Conservation (phyloP, 2,329 filamentous ascomycete genomes). For the Cytospora mali region DNA sequence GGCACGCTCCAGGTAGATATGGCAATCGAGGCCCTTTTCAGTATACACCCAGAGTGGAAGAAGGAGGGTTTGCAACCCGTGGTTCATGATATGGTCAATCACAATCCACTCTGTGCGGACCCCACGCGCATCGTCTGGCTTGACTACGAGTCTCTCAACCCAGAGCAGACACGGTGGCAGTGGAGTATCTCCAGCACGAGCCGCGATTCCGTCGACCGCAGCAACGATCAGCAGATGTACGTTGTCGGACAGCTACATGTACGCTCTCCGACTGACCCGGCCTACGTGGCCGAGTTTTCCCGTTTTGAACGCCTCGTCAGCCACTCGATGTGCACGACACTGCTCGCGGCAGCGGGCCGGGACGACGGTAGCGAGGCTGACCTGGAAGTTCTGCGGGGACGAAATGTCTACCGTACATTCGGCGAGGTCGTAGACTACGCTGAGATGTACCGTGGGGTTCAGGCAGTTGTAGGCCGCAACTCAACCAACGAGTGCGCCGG, state of each 20-base stretch:
- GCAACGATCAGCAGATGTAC: too few relatives aligned
- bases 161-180: too few relatives aligned
- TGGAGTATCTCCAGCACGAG: too few relatives aligned
- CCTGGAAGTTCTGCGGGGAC: constrained; percentile 39
- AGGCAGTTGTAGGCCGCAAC: constrained; percentile 34
- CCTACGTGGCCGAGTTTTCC: constrained; percentile 29
- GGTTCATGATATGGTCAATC: constrained; percentile 37
- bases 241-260: too few relatives aligned
- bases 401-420: constrained; percentile 44
- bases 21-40: constrained; percentile 37
- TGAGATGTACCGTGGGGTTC: constrained; percentile 37
- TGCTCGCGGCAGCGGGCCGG: constrained; percentile 32
- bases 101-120: constrained; percentile 39
- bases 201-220: too few relatives aligned
- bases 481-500: constrained; percentile 39
- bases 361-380: constrained; percentile 32
- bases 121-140: constrained; percentile 34
- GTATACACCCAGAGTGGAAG: constrained; percentile 35
- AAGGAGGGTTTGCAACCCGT: constrained; percentile 31
- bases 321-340: constrained; percentile 35
- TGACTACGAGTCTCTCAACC: constrained; percentile 29
- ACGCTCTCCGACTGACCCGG: too few relatives aligned
- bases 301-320: constrained; percentile 40
- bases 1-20: constrained; percentile 42
- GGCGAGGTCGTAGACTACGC: constrained; percentile 41